Base-by-base conservation (phyloP, 768 basidiomycete genomes). In the Xerocomellus amylosporus region DNA sequence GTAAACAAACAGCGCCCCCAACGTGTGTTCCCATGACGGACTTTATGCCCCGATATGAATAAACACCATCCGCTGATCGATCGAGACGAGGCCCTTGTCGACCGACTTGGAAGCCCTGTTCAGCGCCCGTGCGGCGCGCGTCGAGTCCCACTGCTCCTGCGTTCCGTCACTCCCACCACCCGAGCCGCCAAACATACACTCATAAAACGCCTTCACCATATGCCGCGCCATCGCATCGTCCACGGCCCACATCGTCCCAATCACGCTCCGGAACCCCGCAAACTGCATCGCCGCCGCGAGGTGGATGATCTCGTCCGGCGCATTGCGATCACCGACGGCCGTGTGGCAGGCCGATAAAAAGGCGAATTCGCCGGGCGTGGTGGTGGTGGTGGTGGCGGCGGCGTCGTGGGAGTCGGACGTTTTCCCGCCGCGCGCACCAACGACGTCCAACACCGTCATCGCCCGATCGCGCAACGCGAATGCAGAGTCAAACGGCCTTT, bases 341-440 rank as follows among this genome's bases (percentile, higher is more conserved):
- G 72, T 73, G 33, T 74, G 65, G 33, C 72, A 73, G 0, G 72
- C 73, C 15, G 73, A 74, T 4, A 73, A 54, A 26, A 74, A 73
- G 1, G 69, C 72, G 14, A 74, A 64, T 13, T 65, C 61, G 6
- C 56, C 39, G 2, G 36, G 36, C 7, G 17, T 20, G 9, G 33
- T 17, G 14, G n/a, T 26, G 26, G 3, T 33, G 33, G 33, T 8
- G 33, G 12, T 14, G n/a, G n/a, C n/a, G n/a, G n/a, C n/a, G n/a
- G n/a, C n/a, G n/a, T n/a, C n/a, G n/a, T n/a, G n/a, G n/a, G n/a
- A n/a, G n/a, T n/a, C 6, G 31, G 8, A 12, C 9, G 31, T 7
- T 12, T 33, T 3, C 9, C 12, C 31, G 4, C 31, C 15, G 5
- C 45, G 49, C 2, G 50, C 55, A 8, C 59, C 53, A 2, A 71